Percentiles rank a stretch among this genome's conserved stretches.
Evolutionary conservation across 768 basidiomycete species (phyloP).

Genomic region (Rhodotorula kratochvilovae): DNA sequence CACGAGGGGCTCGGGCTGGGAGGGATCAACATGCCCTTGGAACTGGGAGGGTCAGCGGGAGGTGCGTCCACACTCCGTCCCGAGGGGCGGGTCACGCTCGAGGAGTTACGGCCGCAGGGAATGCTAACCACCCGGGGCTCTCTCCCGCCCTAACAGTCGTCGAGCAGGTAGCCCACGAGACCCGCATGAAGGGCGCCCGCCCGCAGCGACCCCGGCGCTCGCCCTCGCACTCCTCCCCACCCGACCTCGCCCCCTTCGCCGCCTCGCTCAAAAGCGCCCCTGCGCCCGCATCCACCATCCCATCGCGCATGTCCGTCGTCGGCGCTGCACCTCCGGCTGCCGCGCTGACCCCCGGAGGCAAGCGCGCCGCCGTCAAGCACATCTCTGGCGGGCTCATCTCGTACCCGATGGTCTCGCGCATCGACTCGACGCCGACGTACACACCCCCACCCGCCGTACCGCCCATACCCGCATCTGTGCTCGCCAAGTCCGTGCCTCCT

Average conservation of each 20-base stretch:
- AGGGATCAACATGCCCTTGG: slow-evolving; percentile 14
- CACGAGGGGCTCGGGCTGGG: slow-evolving; percentile 22
- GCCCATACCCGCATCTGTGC: not conserved
- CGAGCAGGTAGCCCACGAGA: not conserved
- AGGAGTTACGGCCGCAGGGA: not conserved
- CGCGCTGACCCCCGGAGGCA: not conserved
- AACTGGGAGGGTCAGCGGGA: not conserved
- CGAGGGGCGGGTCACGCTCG: too few species aligned
- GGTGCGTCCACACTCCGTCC: not conserved
- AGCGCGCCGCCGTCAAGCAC: slow-evolving; percentile 8
- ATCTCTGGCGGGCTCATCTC: slow-evolving; percentile 25
- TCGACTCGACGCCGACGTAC: slow-evolving; percentile 21
- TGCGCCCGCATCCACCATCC: not conserved
- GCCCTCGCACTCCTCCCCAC: slow-evolving; percentile 19
- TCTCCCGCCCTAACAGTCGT: not conserved
- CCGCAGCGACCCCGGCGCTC: not conserved
- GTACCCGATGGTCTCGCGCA: slow-evolving; percentile 25
- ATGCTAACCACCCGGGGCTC: too few species aligned
- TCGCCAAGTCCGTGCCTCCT: not conserved
- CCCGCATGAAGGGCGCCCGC: not conserved
- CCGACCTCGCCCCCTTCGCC: slow-evolving; percentile 22
- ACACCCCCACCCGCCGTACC: slow-evolving; percentile 6
- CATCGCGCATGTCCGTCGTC: not conserved
- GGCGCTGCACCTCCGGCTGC: not conserved
- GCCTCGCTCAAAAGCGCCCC: not conserved